A percentile compares a stretch with the other conserved stretches of the same genome.
Evolutionary conservation across 1,284 basidiomycete species (phyloP).

Genomic region (Vanrija sp.): DNA sequence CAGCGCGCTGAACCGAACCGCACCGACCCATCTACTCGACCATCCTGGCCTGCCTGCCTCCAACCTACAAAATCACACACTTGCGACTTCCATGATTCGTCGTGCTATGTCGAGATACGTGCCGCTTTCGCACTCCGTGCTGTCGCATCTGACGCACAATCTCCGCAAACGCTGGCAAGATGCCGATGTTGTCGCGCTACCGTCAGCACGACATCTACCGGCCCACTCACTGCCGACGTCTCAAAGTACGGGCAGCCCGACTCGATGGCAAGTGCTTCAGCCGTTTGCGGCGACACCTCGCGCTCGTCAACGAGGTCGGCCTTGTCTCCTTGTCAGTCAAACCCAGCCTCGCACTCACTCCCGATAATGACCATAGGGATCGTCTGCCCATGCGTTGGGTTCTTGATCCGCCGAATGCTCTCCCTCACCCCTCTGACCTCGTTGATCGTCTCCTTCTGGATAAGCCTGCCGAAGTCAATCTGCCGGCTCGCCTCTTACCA

Average conservation of each 20-base stretch:
- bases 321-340: conserved; percentile 27
- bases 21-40: too few relatives aligned
- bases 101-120: not conserved
- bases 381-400: conserved; percentile 1
- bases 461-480: conserved; percentile 17
- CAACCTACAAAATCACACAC: conserved; percentile 22
- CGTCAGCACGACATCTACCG: not conserved
- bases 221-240: conserved; percentile 34
- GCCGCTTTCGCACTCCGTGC: conserved; percentile 1
- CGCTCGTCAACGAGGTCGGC: conserved; percentile 33
- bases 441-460: conserved; percentile 29
- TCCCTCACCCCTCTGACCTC: conserved; percentile 27
- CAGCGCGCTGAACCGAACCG: too few relatives aligned
- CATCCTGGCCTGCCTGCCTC: not conserved
- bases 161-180: conserved; percentile 23
- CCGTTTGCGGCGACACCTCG: conserved; percentile 22
- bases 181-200: conserved; percentile 23
- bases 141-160: conserved; percentile 28
- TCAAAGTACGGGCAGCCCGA: conserved; percentile 33
- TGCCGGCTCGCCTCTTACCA: not conserved
- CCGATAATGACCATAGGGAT: conserved; percentile 41
- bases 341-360: conserved; percentile 23
- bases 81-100: conserved; percentile 7
- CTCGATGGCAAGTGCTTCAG: conserved; percentile 16
- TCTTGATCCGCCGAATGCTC: conserved; percentile 34